Percentiles rank a stretch among this genome's conserved stretches.
Evolutionary conservation across 2,329 filamentous ascomycete species (phyloP).

Genomic region (Colletotrichum incanum): DNA sequence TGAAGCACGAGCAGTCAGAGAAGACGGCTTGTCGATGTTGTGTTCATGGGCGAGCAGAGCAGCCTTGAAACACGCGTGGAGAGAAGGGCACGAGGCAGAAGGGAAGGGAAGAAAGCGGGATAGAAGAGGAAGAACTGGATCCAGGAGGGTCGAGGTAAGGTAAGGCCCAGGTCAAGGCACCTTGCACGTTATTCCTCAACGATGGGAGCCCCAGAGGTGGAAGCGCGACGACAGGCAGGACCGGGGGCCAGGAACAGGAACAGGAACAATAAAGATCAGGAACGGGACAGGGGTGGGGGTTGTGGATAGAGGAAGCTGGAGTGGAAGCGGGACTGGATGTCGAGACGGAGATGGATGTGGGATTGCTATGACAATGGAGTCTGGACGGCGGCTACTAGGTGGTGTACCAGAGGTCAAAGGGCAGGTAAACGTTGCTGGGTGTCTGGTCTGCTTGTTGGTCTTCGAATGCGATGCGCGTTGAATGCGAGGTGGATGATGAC

Average conservation of each 20-base stretch:
- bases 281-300: background rate
- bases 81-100: background rate
- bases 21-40: slow-evolving; percentile 11
- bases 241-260: background rate
- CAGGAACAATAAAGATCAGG: background rate
- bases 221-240: background rate
- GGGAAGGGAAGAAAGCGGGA: slow-evolving; percentile 34
- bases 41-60: slow-evolving; percentile 14
- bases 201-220: background rate
- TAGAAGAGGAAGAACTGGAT: slow-evolving; percentile 9
- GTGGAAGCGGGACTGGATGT: background rate
- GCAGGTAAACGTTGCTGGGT: background rate
- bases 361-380: no score
- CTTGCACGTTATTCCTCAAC: background rate
- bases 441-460: background rate
- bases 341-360: no score
- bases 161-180: background rate
- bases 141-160: background rate
- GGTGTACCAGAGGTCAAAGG: no score
- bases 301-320: background rate
- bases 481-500: background rate
- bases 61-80: slow-evolving; percentile 27
- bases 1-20: slow-evolving; percentile 40
- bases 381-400: no score
- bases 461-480: background rate